These are phyloP conservation scores for Dinochytrium kinnereticum DNA, from an alignment of 371 early-diverging fungal species.

Conservation along the genomic window DNA sequence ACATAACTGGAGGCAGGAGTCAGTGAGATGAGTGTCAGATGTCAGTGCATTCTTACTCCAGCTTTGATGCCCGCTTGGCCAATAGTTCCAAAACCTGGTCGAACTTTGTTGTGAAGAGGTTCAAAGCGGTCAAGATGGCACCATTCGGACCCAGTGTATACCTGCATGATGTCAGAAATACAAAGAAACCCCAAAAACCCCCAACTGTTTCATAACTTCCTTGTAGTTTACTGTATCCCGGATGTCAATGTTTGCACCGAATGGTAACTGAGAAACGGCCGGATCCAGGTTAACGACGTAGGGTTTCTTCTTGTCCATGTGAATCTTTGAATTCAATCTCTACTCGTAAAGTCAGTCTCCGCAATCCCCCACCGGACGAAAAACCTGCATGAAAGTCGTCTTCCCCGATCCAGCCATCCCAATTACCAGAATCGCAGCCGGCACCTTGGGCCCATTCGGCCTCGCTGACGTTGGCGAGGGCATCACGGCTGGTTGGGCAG, in stretches of 20 bases:
- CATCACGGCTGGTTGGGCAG: not conserved
- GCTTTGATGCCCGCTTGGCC: slow-evolving; percentile 73
- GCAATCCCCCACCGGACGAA: not conserved
- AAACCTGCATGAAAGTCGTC: slow-evolving; percentile 96
- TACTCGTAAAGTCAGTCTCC: slow-evolving; percentile 34
- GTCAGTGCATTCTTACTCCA: slow-evolving; percentile 66
- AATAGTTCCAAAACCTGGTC: slow-evolving; percentile 91
- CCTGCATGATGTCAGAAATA: slow-evolving; percentile 46
- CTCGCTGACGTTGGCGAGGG: not conserved
- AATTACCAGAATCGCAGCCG: slow-evolving; percentile 81
- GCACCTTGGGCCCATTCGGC: slow-evolving; percentile 36
- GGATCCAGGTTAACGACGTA: slow-evolving; percentile 99
- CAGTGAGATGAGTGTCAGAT: not conserved
- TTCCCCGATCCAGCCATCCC: slow-evolving; percentile 99
- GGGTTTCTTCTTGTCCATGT: slow-evolving; percentile 72
- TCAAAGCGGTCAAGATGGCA: slow-evolving; percentile 95
- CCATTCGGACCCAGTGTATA: slow-evolving; percentile 99
- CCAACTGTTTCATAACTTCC: slow-evolving; percentile 96
- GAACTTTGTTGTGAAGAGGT: slow-evolving; percentile 97
- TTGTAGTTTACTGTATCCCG: slow-evolving; percentile 98
- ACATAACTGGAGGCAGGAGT: slow-evolving; percentile 62
- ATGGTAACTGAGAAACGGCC: slow-evolving; percentile 92
- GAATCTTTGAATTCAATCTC: slow-evolving; percentile 89
- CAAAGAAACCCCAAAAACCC: not conserved
- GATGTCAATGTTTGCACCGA: slow-evolving; percentile 97